phyloP scores from a whole-genome alignment of 2,329 filamentous ascomycete species.

The Gyromitra esculenta region DNA sequence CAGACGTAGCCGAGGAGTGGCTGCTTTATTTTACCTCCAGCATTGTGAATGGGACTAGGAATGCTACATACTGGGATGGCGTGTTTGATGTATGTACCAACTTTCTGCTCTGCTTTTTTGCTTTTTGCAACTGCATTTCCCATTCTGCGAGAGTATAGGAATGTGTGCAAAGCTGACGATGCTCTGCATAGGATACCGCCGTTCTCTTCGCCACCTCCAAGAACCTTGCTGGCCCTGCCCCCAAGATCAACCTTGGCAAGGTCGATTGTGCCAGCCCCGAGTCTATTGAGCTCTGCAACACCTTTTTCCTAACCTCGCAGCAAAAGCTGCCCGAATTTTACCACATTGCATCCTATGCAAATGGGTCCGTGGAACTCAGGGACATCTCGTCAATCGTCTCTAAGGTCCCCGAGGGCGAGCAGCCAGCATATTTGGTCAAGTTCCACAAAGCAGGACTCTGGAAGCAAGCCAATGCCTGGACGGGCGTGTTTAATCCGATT shows the following conservation, averaged over 20 bases:
- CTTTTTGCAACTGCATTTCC: conserved; percentile 9
- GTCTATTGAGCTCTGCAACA: conserved; percentile 44
- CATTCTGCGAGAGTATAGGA: not conserved
- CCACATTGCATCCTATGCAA: conserved; percentile 50
- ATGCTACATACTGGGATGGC: conserved; percentile 53
- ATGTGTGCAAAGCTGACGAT: conserved; percentile 20
- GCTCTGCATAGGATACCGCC: conserved; percentile 23
- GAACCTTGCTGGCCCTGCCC: conserved; percentile 33
- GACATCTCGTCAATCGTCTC: conserved; percentile 37
- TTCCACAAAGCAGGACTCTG: conserved; percentile 47
- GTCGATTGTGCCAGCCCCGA: conserved; percentile 45
- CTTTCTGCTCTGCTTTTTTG: conserved; percentile 2
- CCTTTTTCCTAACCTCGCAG: conserved; percentile 48
- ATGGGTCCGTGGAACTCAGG: conserved; percentile 44
- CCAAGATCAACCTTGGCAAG: conserved; percentile 51
- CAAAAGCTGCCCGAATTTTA: conserved; percentile 47
- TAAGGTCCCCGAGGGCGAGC: conserved; percentile 31
- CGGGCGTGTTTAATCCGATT: conserved; percentile 52
- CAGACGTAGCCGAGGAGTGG: conserved; percentile 48
- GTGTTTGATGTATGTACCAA: conserved; percentile 48
- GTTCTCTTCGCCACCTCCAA: conserved; percentile 33
- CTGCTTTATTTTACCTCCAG: conserved; percentile 53
- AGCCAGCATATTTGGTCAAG: conserved; percentile 38
- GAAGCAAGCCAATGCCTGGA: conserved; percentile 50
- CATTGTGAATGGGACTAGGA: conserved; percentile 49